phyloP scores from a whole-genome alignment of 78 protist species.

The Dictyostelium intermedium region DNA sequence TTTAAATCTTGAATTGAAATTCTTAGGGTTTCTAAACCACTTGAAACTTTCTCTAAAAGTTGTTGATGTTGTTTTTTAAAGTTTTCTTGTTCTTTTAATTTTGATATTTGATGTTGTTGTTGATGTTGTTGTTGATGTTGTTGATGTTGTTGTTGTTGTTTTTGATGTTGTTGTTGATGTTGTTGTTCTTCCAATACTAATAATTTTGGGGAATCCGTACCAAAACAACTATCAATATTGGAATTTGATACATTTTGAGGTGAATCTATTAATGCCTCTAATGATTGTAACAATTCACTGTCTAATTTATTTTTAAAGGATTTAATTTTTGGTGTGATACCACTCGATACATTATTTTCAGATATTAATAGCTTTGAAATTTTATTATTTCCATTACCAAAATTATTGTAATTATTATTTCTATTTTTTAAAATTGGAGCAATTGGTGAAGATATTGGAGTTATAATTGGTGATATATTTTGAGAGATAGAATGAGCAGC shows the following conservation, averaged over 20 bases:
- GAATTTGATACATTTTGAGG: neutral
- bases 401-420: neutral
- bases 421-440: neutral
- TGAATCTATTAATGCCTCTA: neutral
- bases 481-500: neutral
- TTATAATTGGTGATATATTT: neutral
- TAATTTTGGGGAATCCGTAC: neutral
- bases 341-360: neutral
- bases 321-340: neutral
- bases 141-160: neutral
- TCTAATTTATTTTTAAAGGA: neutral
- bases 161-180: neutral
- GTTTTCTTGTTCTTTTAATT: neutral
- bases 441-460: neutral
- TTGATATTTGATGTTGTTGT: neutral
- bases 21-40: slow-evolving; percentile 11
- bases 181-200: neutral
- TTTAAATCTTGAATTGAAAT: slow-evolving; percentile 6
- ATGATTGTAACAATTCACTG: neutral
- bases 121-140: neutral
- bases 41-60: neutral
- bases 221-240: neutral
- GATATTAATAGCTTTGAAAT: neutral
- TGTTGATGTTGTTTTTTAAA: neutral
- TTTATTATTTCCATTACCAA: neutral